Evolutionary conservation across 768 basidiomycete species (phyloP).

Genomic region (Phaeotremella fagi): DNA sequence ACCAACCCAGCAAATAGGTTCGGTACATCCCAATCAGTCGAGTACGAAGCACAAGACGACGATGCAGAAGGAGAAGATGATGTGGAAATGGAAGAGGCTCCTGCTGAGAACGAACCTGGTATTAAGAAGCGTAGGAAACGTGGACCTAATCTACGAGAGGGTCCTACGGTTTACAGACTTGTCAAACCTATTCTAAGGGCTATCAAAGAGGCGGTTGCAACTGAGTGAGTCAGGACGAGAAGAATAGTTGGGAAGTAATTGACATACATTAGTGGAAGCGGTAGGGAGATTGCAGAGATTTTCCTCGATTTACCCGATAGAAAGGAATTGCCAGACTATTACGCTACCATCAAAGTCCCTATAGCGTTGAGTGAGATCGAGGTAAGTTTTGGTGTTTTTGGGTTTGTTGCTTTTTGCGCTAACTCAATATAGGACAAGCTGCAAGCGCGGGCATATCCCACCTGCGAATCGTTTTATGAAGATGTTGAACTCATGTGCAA

Average conservation of each 20-base stretch:
- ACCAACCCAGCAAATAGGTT: neutral
- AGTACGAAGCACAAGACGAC: neutral
- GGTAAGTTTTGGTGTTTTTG: no score
- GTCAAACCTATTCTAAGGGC: conserved; percentile 35
- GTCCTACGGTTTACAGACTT: conserved; percentile 37
- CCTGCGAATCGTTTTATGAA: conserved; percentile 65
- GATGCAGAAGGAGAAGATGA: conserved; percentile 11
- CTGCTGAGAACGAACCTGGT: neutral
- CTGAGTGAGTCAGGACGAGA: conserved; percentile 33
- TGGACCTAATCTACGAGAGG: conserved; percentile 37
- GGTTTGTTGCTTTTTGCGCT: neutral
- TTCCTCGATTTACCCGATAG: conserved; percentile 82
- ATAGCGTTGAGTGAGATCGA: conserved; percentile 88
- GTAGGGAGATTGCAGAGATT: conserved; percentile 52
- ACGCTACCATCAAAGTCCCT: conserved; percentile 68
- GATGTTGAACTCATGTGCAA: conserved; percentile 87
- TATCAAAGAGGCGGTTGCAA: conserved; percentile 30
- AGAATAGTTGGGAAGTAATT: conserved; percentile 5
- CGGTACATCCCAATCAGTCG: neutral
- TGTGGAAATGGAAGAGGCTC: conserved; percentile 1
- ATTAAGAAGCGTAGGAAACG: conserved; percentile 11
- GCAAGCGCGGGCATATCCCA: conserved; percentile 70
- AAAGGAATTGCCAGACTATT: conserved; percentile 70
- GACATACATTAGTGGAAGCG: conserved; percentile 23
- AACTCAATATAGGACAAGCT: conserved; percentile 61